A percentile compares a stretch with the other conserved stretches of the same genome.
Conservation (phyloP, 1,139 yeast species). For the Candida glucosophila region DNA sequence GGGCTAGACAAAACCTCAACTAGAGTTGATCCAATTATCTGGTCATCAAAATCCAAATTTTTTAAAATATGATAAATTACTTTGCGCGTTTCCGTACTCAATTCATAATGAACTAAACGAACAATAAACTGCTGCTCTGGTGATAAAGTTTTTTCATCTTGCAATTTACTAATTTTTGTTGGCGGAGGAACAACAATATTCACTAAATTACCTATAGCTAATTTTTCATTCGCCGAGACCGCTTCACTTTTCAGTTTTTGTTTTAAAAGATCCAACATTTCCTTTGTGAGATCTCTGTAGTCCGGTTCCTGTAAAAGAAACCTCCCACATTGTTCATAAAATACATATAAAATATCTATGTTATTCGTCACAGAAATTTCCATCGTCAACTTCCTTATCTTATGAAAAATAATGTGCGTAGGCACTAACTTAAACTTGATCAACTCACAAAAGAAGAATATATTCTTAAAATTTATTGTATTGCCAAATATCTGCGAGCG, state of each 20-base stretch:
- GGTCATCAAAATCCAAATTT: constrained; percentile 35
- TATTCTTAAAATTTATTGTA: constrained; percentile 44
- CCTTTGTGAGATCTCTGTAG: constrained; percentile 50
- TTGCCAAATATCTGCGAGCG: constrained; percentile 50
- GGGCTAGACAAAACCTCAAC: constrained; percentile 52
- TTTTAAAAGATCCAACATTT: constrained; percentile 52
- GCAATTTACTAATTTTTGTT: constrained; percentile 14
- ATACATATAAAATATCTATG: constrained; percentile 54
- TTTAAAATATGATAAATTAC: constrained; percentile 31
- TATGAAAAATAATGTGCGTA: constrained; percentile 61
- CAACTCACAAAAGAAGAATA: constrained; percentile 64
- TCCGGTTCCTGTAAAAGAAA: constrained; percentile 57
- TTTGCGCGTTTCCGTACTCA: constrained; percentile 27
- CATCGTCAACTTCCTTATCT: constrained; percentile 48
- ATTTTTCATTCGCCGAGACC: constrained; percentile 47
- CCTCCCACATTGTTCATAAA: constrained; percentile 72
- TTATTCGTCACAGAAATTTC: constrained; percentile 47
- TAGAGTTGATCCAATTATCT: constrained; percentile 30
- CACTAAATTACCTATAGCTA: constrained; percentile 54
- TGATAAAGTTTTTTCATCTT: constrained; percentile 2
- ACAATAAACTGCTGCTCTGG: constrained; percentile 44
- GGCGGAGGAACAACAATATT: constrained; percentile 55
- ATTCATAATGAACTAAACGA: constrained; percentile 42
- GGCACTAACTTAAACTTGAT: constrained; percentile 76
- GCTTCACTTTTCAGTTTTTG: constrained; percentile 41